Conservation (phyloP, 2,329 filamentous ascomycete species). For the Escovopsis sp. region DNA sequence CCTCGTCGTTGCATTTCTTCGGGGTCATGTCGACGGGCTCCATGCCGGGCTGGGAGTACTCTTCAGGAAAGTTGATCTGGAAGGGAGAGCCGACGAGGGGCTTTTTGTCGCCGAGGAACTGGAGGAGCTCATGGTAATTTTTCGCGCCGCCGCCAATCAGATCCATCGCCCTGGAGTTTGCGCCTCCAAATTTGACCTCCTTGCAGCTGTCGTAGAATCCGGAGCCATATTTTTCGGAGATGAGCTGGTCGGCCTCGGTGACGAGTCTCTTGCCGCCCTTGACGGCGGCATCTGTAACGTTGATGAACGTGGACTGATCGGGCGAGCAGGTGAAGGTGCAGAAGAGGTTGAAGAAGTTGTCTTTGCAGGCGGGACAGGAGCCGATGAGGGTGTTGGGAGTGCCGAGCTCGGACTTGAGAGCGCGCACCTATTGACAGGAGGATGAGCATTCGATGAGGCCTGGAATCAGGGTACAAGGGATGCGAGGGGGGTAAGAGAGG, state of each 20-base stretch:
- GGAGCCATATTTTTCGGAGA: slow-evolving; percentile 67
- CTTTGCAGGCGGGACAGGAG: slow-evolving; percentile 89
- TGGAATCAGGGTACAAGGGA: too few species aligned
- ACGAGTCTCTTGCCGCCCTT: slow-evolving; percentile 51
- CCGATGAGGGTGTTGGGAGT: slow-evolving; percentile 81
- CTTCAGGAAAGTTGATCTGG: slow-evolving; percentile 80
- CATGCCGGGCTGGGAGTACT: slow-evolving; percentile 55
- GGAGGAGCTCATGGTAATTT: slow-evolving; percentile 73
- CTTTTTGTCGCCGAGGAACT: slow-evolving; percentile 88
- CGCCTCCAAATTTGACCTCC: slow-evolving; percentile 93
- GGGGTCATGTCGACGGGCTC: slow-evolving; percentile 52
- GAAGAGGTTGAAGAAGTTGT: slow-evolving; percentile 97
- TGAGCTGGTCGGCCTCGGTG: slow-evolving; percentile 77
- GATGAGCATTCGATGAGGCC: too few species aligned
- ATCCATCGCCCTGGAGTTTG: slow-evolving; percentile 85
- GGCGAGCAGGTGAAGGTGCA: slow-evolving; percentile 98
- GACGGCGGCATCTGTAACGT: slow-evolving; percentile 60
- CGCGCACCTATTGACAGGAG: slow-evolving; percentile 42
- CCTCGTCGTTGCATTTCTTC: slow-evolving; percentile 80
- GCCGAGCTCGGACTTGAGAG: slow-evolving; percentile 69
- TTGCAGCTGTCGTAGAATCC: slow-evolving; percentile 97
- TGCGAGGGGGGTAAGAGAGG: too few species aligned
- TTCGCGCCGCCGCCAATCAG: slow-evolving; percentile 92
- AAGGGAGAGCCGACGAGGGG: slow-evolving; percentile 75
- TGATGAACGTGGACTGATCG: slow-evolving; percentile 88